phyloP scores from a whole-genome alignment of 257 asterid genomes.

The Nyctanthes arbortristis region DNA sequence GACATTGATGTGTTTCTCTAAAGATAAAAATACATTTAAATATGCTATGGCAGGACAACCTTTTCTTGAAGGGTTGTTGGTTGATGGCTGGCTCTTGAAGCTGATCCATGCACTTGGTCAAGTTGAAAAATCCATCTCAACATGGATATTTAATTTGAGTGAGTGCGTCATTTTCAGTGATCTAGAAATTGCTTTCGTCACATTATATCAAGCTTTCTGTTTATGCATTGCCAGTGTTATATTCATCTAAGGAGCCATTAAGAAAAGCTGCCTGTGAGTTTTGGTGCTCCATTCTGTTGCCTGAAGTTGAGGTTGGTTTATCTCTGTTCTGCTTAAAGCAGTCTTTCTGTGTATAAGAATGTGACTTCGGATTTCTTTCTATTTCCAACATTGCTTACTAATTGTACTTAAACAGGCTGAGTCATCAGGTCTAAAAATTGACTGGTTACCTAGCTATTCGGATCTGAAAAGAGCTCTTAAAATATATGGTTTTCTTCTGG shows the following conservation, averaged over 20 bases:
- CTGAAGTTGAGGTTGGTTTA: conserved; percentile 47
- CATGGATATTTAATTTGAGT: conserved; percentile 75
- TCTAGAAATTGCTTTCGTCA: not conserved
- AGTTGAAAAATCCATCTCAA: conserved; percentile 68
- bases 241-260: conserved; percentile 63
- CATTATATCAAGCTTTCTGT: conserved; percentile 21
- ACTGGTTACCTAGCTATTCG: conserved; percentile 73
- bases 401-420: conserved; percentile 44
- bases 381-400: conserved; percentile 21
- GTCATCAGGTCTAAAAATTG: conserved; percentile 39
- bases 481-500: conserved; percentile 66
- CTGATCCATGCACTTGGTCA: conserved; percentile 39
- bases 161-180: conserved; percentile 36
- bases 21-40: conserved; percentile 14
- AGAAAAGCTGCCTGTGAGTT: conserved; percentile 74
- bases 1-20: conserved; percentile 9
- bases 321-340: conserved; percentile 3
- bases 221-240: conserved; percentile 63
- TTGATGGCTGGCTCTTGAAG: conserved; percentile 71
- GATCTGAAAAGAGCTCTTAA: conserved; percentile 73
- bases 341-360: conserved; percentile 4
- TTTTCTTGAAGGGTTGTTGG: conserved; percentile 66
- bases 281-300: conserved; percentile 66
- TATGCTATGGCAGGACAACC: conserved; percentile 63
- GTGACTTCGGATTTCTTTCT: not conserved